Base-by-base conservation (phyloP, 2,329 filamentous ascomycete species). In the Elsinoe ampelina region DNA sequence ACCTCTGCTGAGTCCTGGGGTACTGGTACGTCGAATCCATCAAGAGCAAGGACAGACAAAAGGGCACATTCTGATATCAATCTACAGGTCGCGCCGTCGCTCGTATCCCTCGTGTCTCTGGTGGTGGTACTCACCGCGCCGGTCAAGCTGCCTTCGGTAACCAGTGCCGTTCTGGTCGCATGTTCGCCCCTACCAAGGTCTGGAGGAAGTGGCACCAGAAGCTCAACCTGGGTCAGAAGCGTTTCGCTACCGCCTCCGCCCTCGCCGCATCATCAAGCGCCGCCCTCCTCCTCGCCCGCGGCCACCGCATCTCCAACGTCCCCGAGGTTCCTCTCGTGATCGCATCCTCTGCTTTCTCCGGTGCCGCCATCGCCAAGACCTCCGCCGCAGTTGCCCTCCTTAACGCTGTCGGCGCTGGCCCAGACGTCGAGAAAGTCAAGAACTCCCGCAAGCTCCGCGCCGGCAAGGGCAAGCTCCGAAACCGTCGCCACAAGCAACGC, bases 171-270 rank as follows among this genome's bases (percentile, higher is more conserved):
- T 95, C 92, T 75, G 93, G 95, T 82, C 93, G 93, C 81, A 98
- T 98, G 93, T 98, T 98, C 81, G 93, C 93, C 69, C 93, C 93
- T 67, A 98, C 93, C 80, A 98, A 98, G 87, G 87, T 95, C 81
- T 98, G 93, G 95, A 85, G 93, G 77, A 96, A 95, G 83, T 98
- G 93, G 95, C 93, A 98, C 84, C 84, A 96, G 83, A 97, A 97
- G 90, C 84, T 98, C 85, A 95, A 95, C 84, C 84, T 95, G 78
- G 87, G 87, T 77, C 93, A 98, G 85, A 95, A 93, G 89, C 93
- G 93, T 71, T 98, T 96, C 77, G 93, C 93, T 78, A 95, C 90
- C 72, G 89, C 89, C 75, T 98, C 93, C 71, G 93, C 93, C 72
- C 83, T 98, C 71, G 93, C 93, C 78, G 93, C 93, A 70, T 96